Base-by-base conservation (phyloP, 2,329 filamentous ascomycete species). In the Ascochyta koolunga region DNA sequence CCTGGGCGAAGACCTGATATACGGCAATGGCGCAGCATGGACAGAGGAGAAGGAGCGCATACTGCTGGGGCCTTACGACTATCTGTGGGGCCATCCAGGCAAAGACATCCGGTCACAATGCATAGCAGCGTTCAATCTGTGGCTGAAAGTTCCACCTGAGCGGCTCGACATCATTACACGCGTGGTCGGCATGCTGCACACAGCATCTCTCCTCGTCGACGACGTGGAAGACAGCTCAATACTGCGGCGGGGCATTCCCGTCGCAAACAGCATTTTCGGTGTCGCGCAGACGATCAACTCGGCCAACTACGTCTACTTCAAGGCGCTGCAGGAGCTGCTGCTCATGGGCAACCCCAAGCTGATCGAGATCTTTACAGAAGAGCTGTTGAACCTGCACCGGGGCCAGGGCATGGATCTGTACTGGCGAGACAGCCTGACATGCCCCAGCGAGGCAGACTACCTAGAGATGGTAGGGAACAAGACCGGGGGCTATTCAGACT, bases 401-500 rank as follows among this genome's bases (percentile, higher is more conserved):
- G 91, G 91, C 18, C 91, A 96, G 76, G 91, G 91, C 61, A 93
- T 96, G 89, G 92, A 96, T 66, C 82, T 96, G 32, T 95, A 90
- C 79, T 96, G 92, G 91, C 84, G 90, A 52, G 90, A 95, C 76
- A 91, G 87, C 22, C 79, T 95, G 55, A 93, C 88, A 18, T 93
- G 90, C 74, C 91, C 91, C 13, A 89, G 85, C 43, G 91, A 95
- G 76, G 89, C 92, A 62, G 91, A 96, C 76, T 96, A 96, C 76
- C 83, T 96, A n/a, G 89, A 96, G 73, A 96, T 96, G 91, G 91
- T 96, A 10, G 86, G 86, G 65, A 93, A 96, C 78, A 96, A 96
- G 78, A 96, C 91, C 0, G 91, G 91, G 91, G 91, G 0, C 81
- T 96, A 1, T 96, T 96, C 79, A 83, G 91, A 35, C 78, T 96